Base-by-base conservation (phyloP, 768 basidiomycete species). In the Postia placenta region DNA sequence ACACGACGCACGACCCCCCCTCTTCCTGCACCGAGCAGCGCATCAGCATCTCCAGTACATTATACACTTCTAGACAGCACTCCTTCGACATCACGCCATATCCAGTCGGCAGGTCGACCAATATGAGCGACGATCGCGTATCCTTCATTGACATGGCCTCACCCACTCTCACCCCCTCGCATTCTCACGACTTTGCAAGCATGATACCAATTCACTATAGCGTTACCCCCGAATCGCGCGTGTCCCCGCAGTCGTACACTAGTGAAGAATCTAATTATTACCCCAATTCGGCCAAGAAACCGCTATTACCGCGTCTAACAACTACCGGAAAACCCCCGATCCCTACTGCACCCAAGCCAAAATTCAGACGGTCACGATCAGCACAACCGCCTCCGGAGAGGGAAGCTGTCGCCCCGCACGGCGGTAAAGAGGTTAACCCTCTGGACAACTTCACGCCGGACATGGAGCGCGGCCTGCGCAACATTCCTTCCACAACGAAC, bases 401-500 rank as follows among this genome's bases (percentile, higher is more conserved):
- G 20, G 19, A 35, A 26, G 39, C 19, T 38, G 17, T 36, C n/a
- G 5, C 38, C 47, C 15, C 37, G 7, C n/a, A 19, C 38, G 46
- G 22, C 43, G 22, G 17, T 33, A 39, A 39, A 17, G 38, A 20
- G 12, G 7, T 17, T 7, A 33, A 7, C 42, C 42, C 7, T 43
- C 25, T 11, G 9, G 30, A 33, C 15, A 15, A n/a, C 4, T 28
- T 25, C 42, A 20, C 44, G 5, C 28, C 44, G 4, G 44, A 45
- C 44, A 4, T 12, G 11, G 44, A 45, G 14, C 44, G 33, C 17
- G 19, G 33, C 33, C 28, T 11, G 30, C 48, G 51, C 19, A 45
- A 63, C 19, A 66, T 77, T 19, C 83, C 85, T 0, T 78, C 81
- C 1, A 85, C 85, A 2, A 81, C 80, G 4, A 90, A 91, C 65